Base-by-base conservation (phyloP, 2,329 filamentous ascomycete species). In the Fonsecaea erecta region DNA sequence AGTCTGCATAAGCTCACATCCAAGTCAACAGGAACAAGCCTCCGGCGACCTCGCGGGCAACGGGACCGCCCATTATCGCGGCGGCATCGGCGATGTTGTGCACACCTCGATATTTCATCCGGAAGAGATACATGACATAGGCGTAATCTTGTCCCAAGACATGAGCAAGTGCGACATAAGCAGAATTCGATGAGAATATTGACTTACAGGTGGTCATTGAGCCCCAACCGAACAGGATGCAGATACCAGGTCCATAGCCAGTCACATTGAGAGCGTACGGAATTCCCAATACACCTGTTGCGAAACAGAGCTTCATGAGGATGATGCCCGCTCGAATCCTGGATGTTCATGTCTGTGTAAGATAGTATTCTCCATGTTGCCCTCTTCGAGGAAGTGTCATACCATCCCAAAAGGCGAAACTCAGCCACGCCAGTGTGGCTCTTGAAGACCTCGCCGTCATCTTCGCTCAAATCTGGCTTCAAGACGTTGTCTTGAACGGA, bases 281-380 rank as follows among this genome's bases (percentile, higher is more conserved):
- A 12, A 84, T 86, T 21, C 94, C 96, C 70, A 98, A 93, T 77
- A 97, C 93, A 0, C 94, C 94, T 11, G 91, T 90, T n/a, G 93
- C 92, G 78, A 98, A 95, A 63, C 98, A 98, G 69, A 98, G 71
- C 74, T 74, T 74, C 37, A 69, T 71, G 63, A 83, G 82, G 55
- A 84, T 82, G 46, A 83, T 77, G 0, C 78, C 78, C 0, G 81
- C 80, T 34, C 80, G 78, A 30, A 80, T 73, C 81, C 82, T 58
- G 30, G 51, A 32, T 53, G 14, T 53, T 6, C 51, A 32, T 21
- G 48, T 52, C n/a, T 52, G 48, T 52, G 48, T 53, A 32, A 53
- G 51, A 11, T 24, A 53, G 51, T 32, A 9, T 8, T 53, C 26
- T 52, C 51, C 51, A 11, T 52, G 51, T 52, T 16, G 24, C 9